A percentile compares a stretch with the other conserved stretches of the same genome.
Conservation (phyloP, 495 filamentous ascomycete species). For the Friedmanniomyces endolithicus region DNA sequence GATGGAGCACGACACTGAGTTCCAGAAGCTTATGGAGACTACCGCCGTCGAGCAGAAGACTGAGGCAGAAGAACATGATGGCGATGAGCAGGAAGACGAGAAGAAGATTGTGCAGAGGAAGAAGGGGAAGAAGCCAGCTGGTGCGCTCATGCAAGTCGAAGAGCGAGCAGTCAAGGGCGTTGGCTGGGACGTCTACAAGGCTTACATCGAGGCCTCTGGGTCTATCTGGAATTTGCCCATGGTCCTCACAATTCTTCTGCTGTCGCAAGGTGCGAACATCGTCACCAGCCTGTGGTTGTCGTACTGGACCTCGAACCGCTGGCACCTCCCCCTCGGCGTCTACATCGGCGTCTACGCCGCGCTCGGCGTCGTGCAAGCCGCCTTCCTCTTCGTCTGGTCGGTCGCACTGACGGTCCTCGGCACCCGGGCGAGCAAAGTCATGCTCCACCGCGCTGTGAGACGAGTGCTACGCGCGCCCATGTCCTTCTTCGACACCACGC, state of each 20-base stretch:
- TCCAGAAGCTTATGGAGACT: constrained; percentile 70
- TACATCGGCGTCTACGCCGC: constrained; percentile 73
- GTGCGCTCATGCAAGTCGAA: constrained; percentile 78
- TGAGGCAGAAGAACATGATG: constrained; percentile 30
- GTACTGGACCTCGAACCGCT: constrained; percentile 76
- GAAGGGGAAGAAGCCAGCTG: constrained; percentile 42
- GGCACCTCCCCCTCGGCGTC: constrained; percentile 33
- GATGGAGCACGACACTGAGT: constrained; percentile 59
- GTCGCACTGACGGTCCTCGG: constrained; percentile 61
- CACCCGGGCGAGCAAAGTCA: constrained; percentile 65
- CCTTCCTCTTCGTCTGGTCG: constrained; percentile 66
- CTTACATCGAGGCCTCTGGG: constrained; percentile 72
- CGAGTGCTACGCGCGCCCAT: constrained; percentile 80
- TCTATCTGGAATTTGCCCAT: constrained; percentile 54
- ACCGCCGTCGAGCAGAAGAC: constrained; percentile 60
- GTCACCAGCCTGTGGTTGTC: constrained; percentile 83
- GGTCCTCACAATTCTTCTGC: constrained; percentile 50
- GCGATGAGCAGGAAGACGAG: constrained; percentile 33
- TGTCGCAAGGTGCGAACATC: constrained; percentile 73
- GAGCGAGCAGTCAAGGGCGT: constrained; percentile 74
- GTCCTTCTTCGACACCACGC: constrained; percentile 96
- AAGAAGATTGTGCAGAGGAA: constrained; percentile 47
- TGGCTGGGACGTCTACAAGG: constrained; percentile 66
- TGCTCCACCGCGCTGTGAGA: constrained; percentile 70
- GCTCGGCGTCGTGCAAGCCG: constrained; percentile 56